Evolutionary conservation across 2,329 filamentous ascomycete genomes (phyloP).

Genomic region (Alternaria ethzedia): DNA sequence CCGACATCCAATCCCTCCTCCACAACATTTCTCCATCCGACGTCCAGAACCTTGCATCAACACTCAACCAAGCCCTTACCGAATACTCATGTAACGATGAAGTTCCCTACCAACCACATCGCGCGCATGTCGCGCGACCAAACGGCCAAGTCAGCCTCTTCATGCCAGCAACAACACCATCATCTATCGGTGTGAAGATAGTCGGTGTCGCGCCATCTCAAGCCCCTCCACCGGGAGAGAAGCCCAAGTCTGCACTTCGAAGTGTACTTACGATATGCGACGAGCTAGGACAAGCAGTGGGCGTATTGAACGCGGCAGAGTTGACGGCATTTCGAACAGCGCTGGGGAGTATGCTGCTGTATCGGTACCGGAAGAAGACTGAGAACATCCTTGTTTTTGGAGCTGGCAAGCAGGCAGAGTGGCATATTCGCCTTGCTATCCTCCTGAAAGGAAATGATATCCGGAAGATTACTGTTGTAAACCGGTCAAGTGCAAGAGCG

Average conservation of each 20-base stretch:
- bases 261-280: constrained; percentile 69
- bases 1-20: constrained; percentile 42
- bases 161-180: constrained; percentile 72
- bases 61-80: constrained; percentile 32
- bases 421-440: constrained; percentile 57
- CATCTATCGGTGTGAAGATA: constrained; percentile 74
- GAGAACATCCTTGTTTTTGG: constrained; percentile 56
- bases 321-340: constrained; percentile 84
- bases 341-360: constrained; percentile 70
- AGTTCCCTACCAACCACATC: constrained; percentile 52
- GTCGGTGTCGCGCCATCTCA: constrained; percentile 59
- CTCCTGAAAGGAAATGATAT: constrained; percentile 47
- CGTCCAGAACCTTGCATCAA: constrained; percentile 4
- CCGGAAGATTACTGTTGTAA: constrained; percentile 29
- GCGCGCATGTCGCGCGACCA: constrained; percentile 50
- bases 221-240: constrained; percentile 20
- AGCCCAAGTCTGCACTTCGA: constrained; percentile 53
- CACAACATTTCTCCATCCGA: constrained; percentile 33
- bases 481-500: constrained; percentile 23
- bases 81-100: constrained; percentile 32
- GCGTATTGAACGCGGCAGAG: constrained; percentile 74
- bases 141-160: constrained; percentile 67
- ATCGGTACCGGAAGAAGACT: constrained; percentile 14
- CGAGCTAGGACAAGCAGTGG: constrained; percentile 62
- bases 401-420: constrained; percentile 58